phyloP scores from a whole-genome alignment of 2,329 filamentous ascomycete genomes.

The Dactylellina drechsleri region DNA sequence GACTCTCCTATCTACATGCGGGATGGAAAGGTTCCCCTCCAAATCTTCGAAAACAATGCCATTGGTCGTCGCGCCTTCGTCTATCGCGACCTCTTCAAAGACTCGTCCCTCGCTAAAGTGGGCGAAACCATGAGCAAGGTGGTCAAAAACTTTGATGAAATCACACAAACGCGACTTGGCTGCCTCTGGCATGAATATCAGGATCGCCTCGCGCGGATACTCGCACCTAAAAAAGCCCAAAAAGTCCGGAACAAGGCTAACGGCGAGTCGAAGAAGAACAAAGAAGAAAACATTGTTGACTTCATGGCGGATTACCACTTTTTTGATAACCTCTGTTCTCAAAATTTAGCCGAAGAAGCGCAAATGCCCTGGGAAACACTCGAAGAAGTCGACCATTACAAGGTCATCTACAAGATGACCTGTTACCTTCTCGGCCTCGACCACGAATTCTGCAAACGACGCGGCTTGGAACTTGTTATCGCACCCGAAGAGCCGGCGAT shows the following conservation, averaged over 20 bases:
- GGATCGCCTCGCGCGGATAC: slow-evolving; percentile 27
- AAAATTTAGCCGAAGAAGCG: slow-evolving; percentile 38
- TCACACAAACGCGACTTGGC: slow-evolving; percentile 41
- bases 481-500: slow-evolving; percentile 48
- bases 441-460: slow-evolving; percentile 31
- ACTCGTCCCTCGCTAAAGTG: slow-evolving; percentile 27
- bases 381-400: slow-evolving; percentile 43
- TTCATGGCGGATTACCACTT: slow-evolving; percentile 49
- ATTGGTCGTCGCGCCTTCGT: slow-evolving; percentile 48
- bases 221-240: slow-evolving; percentile 28
- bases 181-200: slow-evolving; percentile 50
- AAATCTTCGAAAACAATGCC: slow-evolving; percentile 30
- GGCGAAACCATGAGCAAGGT: slow-evolving; percentile 45
- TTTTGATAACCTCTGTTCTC: slow-evolving; percentile 50
- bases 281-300: slow-evolving; percentile 25
- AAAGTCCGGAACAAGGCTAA: slow-evolving; percentile 10
- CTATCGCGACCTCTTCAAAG: slow-evolving; percentile 42
- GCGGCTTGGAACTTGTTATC: slow-evolving; percentile 45
- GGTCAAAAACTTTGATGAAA: slow-evolving; percentile 42
- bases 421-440: slow-evolving; percentile 53
- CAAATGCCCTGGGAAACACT: slow-evolving; percentile 45
- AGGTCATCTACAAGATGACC: slow-evolving; percentile 36
- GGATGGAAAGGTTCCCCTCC: slow-evolving; percentile 39
- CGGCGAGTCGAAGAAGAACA: slow-evolving; percentile 7
- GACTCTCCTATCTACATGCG: slow-evolving; percentile 43